A percentile compares a stretch with the other conserved stretches of the same genome.
These are phyloP conservation scores for Alternaria atra DNA, from an alignment of 2,329 filamentous ascomycete species.

Conservation along the genomic window DNA sequence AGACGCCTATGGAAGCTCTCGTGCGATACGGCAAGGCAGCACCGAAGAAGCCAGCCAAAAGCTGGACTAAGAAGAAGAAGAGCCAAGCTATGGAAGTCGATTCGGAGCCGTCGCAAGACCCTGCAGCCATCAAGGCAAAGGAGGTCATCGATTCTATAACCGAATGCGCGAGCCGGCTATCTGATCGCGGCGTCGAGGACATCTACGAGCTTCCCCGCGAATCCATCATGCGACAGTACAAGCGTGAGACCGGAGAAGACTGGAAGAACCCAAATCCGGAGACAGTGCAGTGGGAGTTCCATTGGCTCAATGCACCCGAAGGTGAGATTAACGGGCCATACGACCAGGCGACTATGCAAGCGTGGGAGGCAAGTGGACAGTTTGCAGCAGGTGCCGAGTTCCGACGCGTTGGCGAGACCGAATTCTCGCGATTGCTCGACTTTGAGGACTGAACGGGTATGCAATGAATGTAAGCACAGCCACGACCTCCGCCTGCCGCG, in stretches of 20 bases:
- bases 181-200: slow-evolving; percentile 84
- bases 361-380: slow-evolving; percentile 91
- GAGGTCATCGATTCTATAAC: slow-evolving; percentile 83
- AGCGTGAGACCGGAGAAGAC: slow-evolving; percentile 83
- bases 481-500: background rate
- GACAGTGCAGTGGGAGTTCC: slow-evolving; percentile 79
- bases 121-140: slow-evolving; percentile 74
- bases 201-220: slow-evolving; percentile 92
- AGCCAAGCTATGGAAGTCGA: slow-evolving; percentile 75
- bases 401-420: slow-evolving; percentile 52
- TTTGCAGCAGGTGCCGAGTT: slow-evolving; percentile 85
- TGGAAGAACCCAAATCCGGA: slow-evolving; percentile 70
- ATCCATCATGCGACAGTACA: slow-evolving; percentile 81
- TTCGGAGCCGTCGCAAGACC: slow-evolving; percentile 65
- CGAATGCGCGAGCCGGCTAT: slow-evolving; percentile 85
- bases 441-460: slow-evolving; percentile 37
- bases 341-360: slow-evolving; percentile 83
- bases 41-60: slow-evolving; percentile 60
- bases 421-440: slow-evolving; percentile 56
- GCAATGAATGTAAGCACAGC: slow-evolving; percentile 4
- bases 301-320: slow-evolving; percentile 89
- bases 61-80: slow-evolving; percentile 53
- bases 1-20: slow-evolving; percentile 88
- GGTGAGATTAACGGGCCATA: slow-evolving; percentile 86
- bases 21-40: slow-evolving; percentile 76